Percentiles rank a stretch among this genome's conserved stretches.
Evolutionary conservation across 176 grass and related monocot genomes (phyloP).

Genomic region (Aegilops longissima): DNA sequence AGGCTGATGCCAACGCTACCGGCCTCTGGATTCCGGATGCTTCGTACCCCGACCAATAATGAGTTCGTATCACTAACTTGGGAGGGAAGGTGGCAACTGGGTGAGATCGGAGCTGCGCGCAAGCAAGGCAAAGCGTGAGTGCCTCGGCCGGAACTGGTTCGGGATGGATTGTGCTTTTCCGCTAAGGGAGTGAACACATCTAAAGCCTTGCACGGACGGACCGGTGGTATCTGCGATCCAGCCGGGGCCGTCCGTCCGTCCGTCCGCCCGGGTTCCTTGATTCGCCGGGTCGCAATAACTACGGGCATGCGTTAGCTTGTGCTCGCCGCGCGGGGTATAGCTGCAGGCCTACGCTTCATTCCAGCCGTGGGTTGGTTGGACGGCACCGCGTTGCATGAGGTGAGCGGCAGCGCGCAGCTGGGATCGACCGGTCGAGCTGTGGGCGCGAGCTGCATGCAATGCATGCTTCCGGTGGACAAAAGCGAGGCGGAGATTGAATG

Average conservation of each 20-base stretch:
- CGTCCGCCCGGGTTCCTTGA: not conserved
- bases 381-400: not conserved
- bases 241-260: not conserved
- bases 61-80: too few relatives aligned
- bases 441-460: not conserved
- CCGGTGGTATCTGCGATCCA: not conserved
- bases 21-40: not conserved
- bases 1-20: not conserved
- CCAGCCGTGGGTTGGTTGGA: conserved; percentile 6
- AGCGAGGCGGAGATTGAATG: conserved; percentile 18
- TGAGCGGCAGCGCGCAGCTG: not conserved
- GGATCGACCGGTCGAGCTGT: not conserved
- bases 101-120: not conserved
- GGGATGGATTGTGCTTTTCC: not conserved
- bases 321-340: not conserved
- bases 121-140: not conserved
- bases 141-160: not conserved
- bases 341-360: not conserved
- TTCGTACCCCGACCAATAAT: not conserved
- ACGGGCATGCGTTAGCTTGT: not conserved
- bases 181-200: conserved; percentile 7
- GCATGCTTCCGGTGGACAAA: conserved; percentile 7
- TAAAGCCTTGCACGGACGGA: conserved; percentile 16
- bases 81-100: not conserved
- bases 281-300: conserved; percentile 14